These are phyloP conservation scores for Viola pubescens DNA, from an alignment of 441 rosid species.

Conservation along the genomic window DNA sequence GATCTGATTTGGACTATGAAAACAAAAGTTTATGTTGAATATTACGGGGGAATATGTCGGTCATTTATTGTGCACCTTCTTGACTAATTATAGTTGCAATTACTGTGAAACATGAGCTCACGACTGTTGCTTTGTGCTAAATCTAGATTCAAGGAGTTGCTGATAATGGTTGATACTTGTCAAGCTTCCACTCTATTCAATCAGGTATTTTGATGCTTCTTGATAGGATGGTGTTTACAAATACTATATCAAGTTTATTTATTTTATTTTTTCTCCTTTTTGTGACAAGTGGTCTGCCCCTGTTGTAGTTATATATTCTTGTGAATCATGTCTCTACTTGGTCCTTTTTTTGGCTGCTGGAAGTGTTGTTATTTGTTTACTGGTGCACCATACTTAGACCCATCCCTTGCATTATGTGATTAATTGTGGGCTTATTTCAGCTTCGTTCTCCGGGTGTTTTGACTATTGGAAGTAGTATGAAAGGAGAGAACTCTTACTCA, in stretches of 20 bases:
- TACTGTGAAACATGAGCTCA: conserved; percentile 5
- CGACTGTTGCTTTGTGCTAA: conserved; percentile 21
- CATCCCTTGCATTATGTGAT: neutral
- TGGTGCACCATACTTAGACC: neutral
- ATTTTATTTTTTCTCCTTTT: neutral
- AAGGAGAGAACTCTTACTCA: conserved; percentile 95
- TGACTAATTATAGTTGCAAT: conserved; percentile 3
- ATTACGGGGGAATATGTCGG: too few species aligned
- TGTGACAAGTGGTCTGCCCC: neutral
- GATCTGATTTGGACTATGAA: too few species aligned
- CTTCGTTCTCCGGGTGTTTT: conserved; percentile 94
- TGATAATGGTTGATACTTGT: conserved; percentile 97
- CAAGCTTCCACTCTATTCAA: conserved; percentile 96
- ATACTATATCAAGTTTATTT: neutral
- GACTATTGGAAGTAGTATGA: conserved; percentile 94
- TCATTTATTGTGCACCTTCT: neutral
- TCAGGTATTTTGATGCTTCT: conserved; percentile 45
- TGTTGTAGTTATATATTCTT: neutral
- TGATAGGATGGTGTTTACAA: neutral
- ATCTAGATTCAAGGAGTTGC: conserved; percentile 84
- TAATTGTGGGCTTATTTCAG: conserved; percentile 23
- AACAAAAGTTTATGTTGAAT: too few species aligned
- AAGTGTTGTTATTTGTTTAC: neutral
- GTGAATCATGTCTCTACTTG: too few species aligned
- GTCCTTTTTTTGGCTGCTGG: neutral